A percentile compares a stretch with the other conserved stretches of the same genome.
These are phyloP conservation scores for Phytophthora kernoviae DNA, from an alignment of 352 stramenopile species.

Conservation along the genomic window DNA sequence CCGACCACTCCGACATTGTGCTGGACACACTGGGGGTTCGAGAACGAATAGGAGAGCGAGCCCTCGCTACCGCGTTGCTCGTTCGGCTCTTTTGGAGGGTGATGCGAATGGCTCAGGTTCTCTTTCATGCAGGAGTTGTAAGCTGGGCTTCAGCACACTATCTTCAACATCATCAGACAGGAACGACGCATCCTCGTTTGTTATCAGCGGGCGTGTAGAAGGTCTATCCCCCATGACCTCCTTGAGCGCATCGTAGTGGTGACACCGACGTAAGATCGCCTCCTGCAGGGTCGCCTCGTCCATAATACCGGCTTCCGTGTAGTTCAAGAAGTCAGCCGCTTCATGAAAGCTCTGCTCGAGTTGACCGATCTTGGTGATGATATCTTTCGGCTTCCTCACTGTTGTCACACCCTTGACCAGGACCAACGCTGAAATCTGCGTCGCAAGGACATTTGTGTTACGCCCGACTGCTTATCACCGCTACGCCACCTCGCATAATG, in stretches of 20 bases:
- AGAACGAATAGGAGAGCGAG: neutral
- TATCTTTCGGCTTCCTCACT: constrained; percentile 23
- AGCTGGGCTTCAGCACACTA: no score
- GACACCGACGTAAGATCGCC: no score
- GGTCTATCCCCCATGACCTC: constrained; percentile 17
- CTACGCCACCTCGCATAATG: no score
- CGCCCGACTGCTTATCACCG: no score
- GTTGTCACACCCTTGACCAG: no score
- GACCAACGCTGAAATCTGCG: no score
- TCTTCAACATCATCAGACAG: constrained; percentile 1
- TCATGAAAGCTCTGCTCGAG: constrained; percentile 22
- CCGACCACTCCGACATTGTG: constrained; percentile 11
- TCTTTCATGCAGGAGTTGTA: no score
- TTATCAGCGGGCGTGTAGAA: constrained; percentile 8
- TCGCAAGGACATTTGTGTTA: no score
- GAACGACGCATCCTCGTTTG: constrained; percentile 15
- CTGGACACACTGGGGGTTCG: constrained; percentile 1
- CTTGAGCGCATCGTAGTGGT: no score
- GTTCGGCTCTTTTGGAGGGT: neutral
- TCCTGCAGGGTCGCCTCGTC: constrained; percentile 17
- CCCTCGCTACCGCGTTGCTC: neutral
- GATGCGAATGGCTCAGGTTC: no score
- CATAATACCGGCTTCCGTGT: constrained; percentile 16
- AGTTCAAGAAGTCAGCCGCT: constrained; percentile 14
- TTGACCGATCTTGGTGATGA: constrained; percentile 18